Base-by-base conservation (phyloP, 805 yeast genomes). In the Hanseniaspora pseudoguilliermondii region DNA sequence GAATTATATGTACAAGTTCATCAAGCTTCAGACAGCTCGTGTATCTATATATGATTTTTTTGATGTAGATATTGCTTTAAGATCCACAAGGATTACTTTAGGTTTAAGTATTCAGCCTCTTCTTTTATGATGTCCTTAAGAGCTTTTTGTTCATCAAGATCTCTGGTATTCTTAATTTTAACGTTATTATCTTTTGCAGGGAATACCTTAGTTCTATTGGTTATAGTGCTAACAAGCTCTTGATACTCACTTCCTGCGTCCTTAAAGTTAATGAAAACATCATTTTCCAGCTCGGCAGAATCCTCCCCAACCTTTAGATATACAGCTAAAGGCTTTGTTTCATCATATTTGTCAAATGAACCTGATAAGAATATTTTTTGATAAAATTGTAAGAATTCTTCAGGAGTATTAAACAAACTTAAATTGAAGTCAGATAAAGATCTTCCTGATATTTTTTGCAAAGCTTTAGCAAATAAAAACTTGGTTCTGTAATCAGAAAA, bases 261-360 rank as follows among this genome's bases (percentile, higher is more conserved):
- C 6, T 41, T 55, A 13, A 34, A 23, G 21, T 32, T 27, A 13
- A 55, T 27, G 13, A 21, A 32, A 4, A 63, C 65, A 21, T 55
- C 53, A 49, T 66, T 64, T 51, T 62, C 57, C 51, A 68, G 63
- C 55, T 61, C 57, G 58, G 58, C 59, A 57, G 66, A 46, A 51
- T 55, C 58, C 35, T 59, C 59, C 41, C 62, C 62, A 54, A 74
- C 73, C 62, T 75, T 80, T 61, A 86, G 72, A 59, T 81, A 80
- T 56, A 86, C 78, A 32, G 87, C 91, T 62, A 84, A 78, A n/a
- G 93, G 89, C 63, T 81, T 78, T 65, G 81, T 76, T 64, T 84
- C 89, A 62, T 77, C 78, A 60, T 71, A 75, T 64, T 71, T 70
- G 8, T 58, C 60, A 13, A 63, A 58, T 52, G 62, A 66, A 25